These are phyloP conservation scores for Alisma plantagoaquatica DNA, from an alignment of 106 monocot genomes.

Conservation along the genomic window DNA sequence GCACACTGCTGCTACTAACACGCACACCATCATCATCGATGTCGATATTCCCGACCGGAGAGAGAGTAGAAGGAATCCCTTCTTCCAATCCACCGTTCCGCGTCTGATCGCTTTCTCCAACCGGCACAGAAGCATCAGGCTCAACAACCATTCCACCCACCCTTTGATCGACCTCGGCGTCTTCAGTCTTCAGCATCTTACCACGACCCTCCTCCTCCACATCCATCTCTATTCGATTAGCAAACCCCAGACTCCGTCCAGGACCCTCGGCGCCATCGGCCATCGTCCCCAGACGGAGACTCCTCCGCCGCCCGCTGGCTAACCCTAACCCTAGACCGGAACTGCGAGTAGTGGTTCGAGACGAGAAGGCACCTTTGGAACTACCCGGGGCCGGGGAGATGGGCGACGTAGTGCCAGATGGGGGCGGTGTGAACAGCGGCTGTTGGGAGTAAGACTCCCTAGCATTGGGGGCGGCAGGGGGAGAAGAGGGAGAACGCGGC, in stretches of 20 bases:
- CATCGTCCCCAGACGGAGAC: slow-evolving; percentile 27
- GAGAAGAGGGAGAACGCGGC: neutral
- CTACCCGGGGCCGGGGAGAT: too few relatives aligned
- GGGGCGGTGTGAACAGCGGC: slow-evolving; percentile 2
- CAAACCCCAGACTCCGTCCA: too few relatives aligned
- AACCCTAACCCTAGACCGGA: neutral
- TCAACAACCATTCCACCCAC: neutral
- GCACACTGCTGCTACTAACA: too few relatives aligned
- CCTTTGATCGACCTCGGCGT: too few relatives aligned
- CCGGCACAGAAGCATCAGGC: neutral
- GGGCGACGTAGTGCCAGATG: slow-evolving; percentile 2
- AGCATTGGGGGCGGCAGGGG: neutral
- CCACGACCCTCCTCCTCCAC: too few relatives aligned
- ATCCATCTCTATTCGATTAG: too few relatives aligned
- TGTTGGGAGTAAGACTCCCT: neutral
- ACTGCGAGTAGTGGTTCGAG: neutral
- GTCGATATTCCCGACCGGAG: neutral
- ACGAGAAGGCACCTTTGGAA: neutral
- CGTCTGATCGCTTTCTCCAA: neutral
- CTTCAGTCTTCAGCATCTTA: too few relatives aligned
- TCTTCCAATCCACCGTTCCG: neutral
- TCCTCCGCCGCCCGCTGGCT: slow-evolving; percentile 15
- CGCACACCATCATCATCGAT: neutral
- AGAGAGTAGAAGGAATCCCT: neutral
- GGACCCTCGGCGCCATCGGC: too few relatives aligned